Percentiles rank a stretch among this genome's conserved stretches.
These are phyloP conservation scores for Infundibulicybe gibba DNA, from an alignment of 768 basidiomycete genomes.

Conservation along the genomic window DNA sequence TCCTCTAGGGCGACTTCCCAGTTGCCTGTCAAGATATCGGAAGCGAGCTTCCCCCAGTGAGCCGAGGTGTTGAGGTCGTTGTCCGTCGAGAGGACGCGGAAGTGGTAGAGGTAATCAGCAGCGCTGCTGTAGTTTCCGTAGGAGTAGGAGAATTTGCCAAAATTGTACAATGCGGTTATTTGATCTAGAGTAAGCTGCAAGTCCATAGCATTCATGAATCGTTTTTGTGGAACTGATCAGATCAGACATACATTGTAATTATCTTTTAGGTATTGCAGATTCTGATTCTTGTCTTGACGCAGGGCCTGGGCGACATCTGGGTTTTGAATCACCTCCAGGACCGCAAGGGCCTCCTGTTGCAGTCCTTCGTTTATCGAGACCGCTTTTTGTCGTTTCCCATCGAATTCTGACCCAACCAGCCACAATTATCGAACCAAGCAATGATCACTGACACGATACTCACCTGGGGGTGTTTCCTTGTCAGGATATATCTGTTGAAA, in stretches of 20 bases:
- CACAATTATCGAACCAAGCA: neutral
- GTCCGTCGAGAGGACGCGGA: constrained; percentile 95
- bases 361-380: constrained; percentile 82
- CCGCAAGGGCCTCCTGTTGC: constrained; percentile 87
- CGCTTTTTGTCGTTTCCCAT: constrained; percentile 75
- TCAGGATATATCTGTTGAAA: constrained; percentile 78
- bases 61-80: constrained; percentile 91
- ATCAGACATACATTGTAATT: constrained; percentile 72
- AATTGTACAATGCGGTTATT: constrained; percentile 95
- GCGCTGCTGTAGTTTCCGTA: constrained; percentile 96
- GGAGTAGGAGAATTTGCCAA: constrained; percentile 98
- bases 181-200: constrained; percentile 87
- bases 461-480: constrained; percentile 66
- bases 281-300: constrained; percentile 96
- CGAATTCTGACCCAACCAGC: constrained; percentile 82
- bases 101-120: constrained; percentile 97
- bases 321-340: constrained; percentile 94
- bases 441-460: constrained; percentile 10
- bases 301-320: constrained; percentile 93
- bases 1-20: constrained; percentile 97
- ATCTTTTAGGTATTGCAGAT: constrained; percentile 90
- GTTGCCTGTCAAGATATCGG: constrained; percentile 90
- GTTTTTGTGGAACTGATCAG: neutral
- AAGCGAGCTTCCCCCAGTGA: constrained; percentile 98
- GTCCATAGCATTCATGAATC: neutral